These are phyloP conservation scores for Trametes cubensis DNA, from an alignment of 768 basidiomycete genomes.

Conservation along the genomic window DNA sequence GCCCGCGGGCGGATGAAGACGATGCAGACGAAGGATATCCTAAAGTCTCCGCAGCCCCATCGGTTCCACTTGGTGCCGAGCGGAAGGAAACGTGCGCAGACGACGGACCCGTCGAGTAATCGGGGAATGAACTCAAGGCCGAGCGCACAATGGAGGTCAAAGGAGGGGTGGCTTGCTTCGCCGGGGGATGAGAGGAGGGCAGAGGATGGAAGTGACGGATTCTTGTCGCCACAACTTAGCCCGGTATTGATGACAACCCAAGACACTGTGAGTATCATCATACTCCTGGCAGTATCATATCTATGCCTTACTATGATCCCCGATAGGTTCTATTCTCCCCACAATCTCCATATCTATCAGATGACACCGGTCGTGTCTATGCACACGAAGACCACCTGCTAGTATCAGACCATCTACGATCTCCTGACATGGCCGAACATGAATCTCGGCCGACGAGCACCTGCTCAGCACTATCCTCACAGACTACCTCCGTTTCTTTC, in stretches of 20 bases:
- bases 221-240: background rate
- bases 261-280: too few species aligned
- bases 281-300: too few species aligned
- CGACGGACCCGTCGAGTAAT: background rate
- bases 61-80: slow-evolving; percentile 18
- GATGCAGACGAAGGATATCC: slow-evolving; percentile 23
- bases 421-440: background rate
- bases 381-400: background rate
- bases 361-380: background rate
- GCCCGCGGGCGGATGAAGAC: slow-evolving; percentile 16
- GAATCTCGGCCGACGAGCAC: background rate
- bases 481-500: slow-evolving; percentile 6
- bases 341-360: background rate
- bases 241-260: too few species aligned
- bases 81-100: background rate
- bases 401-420: background rate
- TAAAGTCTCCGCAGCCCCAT: slow-evolving; percentile 20
- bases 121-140: background rate
- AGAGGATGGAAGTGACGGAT: background rate
- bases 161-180: background rate
- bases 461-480: slow-evolving; percentile 3
- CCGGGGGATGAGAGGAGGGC: background rate
- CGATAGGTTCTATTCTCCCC: background rate
- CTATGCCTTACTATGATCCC: too few species aligned
- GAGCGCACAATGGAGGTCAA: background rate